Base-by-base conservation (phyloP, 495 filamentous ascomycete genomes). In the Pseudomonodictys pantanalensis region DNA sequence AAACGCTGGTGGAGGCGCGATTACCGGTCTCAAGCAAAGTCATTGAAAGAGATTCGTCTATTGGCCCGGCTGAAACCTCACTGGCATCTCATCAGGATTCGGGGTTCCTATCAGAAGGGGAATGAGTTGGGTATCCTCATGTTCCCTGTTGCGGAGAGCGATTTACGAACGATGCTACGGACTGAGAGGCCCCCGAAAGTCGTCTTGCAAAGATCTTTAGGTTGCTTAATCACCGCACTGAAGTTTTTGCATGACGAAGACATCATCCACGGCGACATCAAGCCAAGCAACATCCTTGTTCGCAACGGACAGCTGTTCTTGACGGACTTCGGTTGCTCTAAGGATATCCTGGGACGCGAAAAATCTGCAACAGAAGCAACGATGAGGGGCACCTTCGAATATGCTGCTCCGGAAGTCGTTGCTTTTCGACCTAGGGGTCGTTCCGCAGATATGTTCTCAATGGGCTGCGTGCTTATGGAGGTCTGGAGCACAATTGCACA, bases 261-360 rank as follows among this genome's bases (percentile, higher is more conserved):
- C 12, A 72, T 77, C 26, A 66, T 73, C 0, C 76, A 79, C 62
- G 71, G 73, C 52, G 77, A 79, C 44, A 75, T 79, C 57, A 79
- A 78, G 58, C 76, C 76, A 1, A 66, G 67, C 25, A 79, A 79
- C 49, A 73, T 79, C 41, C 70, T 79, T 15, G 66, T 79, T 10
- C 70, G 74, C 45, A 53, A 69, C 8, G 62, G 62, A 12, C 28
- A 64, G 4, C 67, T 77, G 0, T 52, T 73, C 8, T 52, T 76
- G 2, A 72, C 75, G 20, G 76, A 78, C 58, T 79, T 79, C 58
- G 76, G 77, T 0, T 62, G 74, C 8, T 71, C 74, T 8, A 72
- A 69, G 29, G 68, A 73, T 59, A 72, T 52, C 29, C 23, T 20
- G 1, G 41, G 29, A 7, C 11, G 11, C 1, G 8, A 20, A 1